These are phyloP conservation scores for Phytophthora hibernalis DNA, from an alignment of 352 stramenopile species.

Conservation along the genomic window DNA sequence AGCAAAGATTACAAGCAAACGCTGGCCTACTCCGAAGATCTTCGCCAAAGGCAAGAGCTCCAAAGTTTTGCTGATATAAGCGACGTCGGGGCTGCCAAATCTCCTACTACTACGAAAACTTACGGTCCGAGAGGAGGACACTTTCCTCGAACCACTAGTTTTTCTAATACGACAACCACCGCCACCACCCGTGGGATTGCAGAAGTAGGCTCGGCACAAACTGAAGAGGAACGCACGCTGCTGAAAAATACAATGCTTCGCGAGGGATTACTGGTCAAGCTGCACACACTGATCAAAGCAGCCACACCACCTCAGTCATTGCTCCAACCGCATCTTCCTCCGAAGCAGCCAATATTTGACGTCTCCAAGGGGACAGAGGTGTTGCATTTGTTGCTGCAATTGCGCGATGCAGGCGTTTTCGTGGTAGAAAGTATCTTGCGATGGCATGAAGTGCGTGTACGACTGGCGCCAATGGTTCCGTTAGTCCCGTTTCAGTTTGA, in stretches of 20 bases:
- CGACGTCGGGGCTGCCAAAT: conserved; percentile 2
- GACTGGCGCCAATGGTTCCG: conserved; percentile 29
- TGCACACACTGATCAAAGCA: conserved; percentile 48
- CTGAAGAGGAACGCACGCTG: conserved; percentile 40
- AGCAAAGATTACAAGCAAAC: conserved; percentile 61
- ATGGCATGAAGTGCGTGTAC: conserved; percentile 55
- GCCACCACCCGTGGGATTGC: conserved; percentile 29
- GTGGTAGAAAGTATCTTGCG: conserved; percentile 59
- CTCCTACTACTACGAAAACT: conserved; percentile 16
- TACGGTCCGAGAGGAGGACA: conserved; percentile 17
- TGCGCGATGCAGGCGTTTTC: conserved; percentile 63
- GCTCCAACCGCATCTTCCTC: conserved; percentile 28
- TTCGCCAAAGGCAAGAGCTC: conserved; percentile 26
- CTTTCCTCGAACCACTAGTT: conserved; percentile 29
- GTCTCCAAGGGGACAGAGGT: conserved; percentile 59
- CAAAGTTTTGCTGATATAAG: background rate
- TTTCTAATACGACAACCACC: conserved; percentile 31
- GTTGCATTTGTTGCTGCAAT: conserved; percentile 68
- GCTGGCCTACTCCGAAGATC: conserved; percentile 67
- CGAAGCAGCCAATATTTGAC: conserved; percentile 43
- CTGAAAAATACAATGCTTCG: conserved; percentile 67
- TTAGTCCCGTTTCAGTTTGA: conserved; percentile 56
- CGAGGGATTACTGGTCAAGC: conserved; percentile 61
- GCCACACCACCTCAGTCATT: conserved; percentile 30
- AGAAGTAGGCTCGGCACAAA: conserved; percentile 34